phyloP scores from a whole-genome alignment of 441 rosid species.

The Aleurites moluccanus region DNA sequence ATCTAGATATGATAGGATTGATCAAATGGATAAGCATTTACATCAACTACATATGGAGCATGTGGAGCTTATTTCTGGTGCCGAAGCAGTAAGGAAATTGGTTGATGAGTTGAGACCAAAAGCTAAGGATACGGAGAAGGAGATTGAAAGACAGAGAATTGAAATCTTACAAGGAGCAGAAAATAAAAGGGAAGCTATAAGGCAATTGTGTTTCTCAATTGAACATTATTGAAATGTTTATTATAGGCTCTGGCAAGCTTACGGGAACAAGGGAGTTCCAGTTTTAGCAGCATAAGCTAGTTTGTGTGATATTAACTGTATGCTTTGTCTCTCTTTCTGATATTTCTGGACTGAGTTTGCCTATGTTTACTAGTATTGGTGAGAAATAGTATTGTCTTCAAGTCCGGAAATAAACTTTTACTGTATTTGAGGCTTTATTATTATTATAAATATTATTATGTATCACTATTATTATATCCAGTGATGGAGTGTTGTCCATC shows the following conservation, averaged over 20 bases:
- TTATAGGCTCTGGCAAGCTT: slow-evolving; percentile 51
- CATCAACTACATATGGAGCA: slow-evolving; percentile 63
- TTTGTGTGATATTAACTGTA: background rate
- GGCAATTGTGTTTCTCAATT: slow-evolving; percentile 80
- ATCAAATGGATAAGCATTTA: slow-evolving; percentile 56
- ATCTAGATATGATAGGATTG: slow-evolving; percentile 42
- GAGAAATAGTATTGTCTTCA: no score
- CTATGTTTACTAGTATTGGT: background rate
- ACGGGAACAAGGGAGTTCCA: slow-evolving; percentile 44
- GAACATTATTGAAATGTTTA: slow-evolving; percentile 74
- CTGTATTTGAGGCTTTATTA: no score
- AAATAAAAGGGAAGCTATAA: slow-evolving; percentile 84
- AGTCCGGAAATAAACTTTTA: no score
- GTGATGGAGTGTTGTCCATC: no score
- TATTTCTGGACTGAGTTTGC: background rate
- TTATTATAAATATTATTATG: no score
- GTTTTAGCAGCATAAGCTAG: slow-evolving; percentile 42
- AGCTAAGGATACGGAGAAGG: slow-evolving; percentile 48
- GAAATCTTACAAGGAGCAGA: slow-evolving; percentile 67
- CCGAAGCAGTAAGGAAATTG: slow-evolving; percentile 34
- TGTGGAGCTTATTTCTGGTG: slow-evolving; percentile 35
- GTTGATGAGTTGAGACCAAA: slow-evolving; percentile 36
- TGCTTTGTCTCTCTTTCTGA: background rate
- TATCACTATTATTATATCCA: no score
- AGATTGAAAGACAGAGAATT: slow-evolving; percentile 56